Base-by-base conservation (phyloP, 148 eudicot species). In the Hydrangea macrophylla region DNA sequence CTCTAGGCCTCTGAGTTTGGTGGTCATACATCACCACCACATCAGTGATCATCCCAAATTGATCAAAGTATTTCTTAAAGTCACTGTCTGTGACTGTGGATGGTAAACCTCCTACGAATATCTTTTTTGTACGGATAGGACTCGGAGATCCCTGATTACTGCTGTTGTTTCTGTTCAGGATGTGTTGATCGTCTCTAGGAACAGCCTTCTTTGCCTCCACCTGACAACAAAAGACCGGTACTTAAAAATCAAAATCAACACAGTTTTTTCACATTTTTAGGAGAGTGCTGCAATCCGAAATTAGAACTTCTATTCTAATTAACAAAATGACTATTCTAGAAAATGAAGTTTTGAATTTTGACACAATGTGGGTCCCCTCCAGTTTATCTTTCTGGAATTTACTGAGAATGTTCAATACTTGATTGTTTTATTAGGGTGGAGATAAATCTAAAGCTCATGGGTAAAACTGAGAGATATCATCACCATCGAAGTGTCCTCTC, bases 151-250 rank as follows among this genome's bases (percentile, higher is more conserved):
- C 86, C 71, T 73, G 89, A 74, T 81, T 71, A 73, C 88, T 90
- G 60, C 80, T 69, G 53, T 57, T 86, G 87, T 56, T 84, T 82
- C 81, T 88, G 82, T 22, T 85, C 11, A 77, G 53, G 7, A 72
- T 70, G 33, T 87, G 80, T 62, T 90, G 96, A 72, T 90, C 96
- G 70, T 94, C 98, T 72, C 98, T 82, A 42, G 98, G 98, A 69
- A 93, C 96, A 78, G 96, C 96, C 79, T 90, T 94, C 79, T 94
- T 90, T 39, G 98, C 98, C 83, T 94, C 98, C 68, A 94, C 98
- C 98, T 94, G 78, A 63, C 30, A 59, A 60, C 40, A 33, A 50
- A 32, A 71, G 69, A 33, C 35, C n/a, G 31, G 1, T 15, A 9
- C 9, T 58, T 23, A 32, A 32, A 55, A 65, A 37, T n/a, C 12